Percentiles rank a stretch among this genome's conserved stretches.
Evolutionary conservation across 768 basidiomycete species (phyloP).

Genomic region (Russula virescens): DNA sequence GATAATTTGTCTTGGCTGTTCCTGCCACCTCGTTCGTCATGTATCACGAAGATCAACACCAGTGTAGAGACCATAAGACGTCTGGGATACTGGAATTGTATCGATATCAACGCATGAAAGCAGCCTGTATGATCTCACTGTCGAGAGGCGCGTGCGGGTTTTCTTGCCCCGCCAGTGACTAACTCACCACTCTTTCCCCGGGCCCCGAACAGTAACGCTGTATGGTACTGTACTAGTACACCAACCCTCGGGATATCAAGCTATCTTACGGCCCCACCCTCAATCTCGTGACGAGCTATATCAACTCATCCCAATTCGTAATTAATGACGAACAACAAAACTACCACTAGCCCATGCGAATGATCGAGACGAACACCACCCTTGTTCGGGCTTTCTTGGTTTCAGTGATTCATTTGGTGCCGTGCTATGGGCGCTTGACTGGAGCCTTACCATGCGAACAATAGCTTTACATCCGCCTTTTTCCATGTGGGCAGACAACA

Average conservation of each 20-base stretch:
- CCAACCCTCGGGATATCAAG: conserved; percentile 40
- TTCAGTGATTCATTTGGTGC: conserved; percentile 56
- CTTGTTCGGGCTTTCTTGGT: conserved; percentile 44
- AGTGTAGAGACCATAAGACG: conserved; percentile 16
- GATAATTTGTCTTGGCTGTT: too few relatives aligned
- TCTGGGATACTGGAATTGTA: conserved; percentile 22
- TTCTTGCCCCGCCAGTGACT: background rate
- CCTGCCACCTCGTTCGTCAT: too few relatives aligned
- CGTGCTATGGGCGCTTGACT: conserved; percentile 49
- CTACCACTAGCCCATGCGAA: conserved; percentile 48
- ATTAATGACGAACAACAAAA: conserved; percentile 33
- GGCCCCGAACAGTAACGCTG: conserved; percentile 59
- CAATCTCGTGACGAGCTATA: conserved; percentile 47
- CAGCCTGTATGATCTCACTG: conserved; percentile 15
- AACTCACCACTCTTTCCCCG: conserved; percentile 26
- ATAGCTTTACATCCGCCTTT: conserved; percentile 40
- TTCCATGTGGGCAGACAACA: conserved; percentile 58
- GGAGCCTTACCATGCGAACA: conserved; percentile 45
- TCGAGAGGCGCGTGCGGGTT: conserved; percentile 16
- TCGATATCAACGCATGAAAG: conserved; percentile 1
- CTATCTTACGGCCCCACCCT: conserved; percentile 58
- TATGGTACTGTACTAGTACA: conserved; percentile 41
- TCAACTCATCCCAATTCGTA: conserved; percentile 41
- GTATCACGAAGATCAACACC: too few relatives aligned
- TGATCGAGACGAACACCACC: conserved; percentile 58